Evolutionary conservation across 305 asterid genomes (phyloP).

Genomic region (Nicotiana rustica): DNA sequence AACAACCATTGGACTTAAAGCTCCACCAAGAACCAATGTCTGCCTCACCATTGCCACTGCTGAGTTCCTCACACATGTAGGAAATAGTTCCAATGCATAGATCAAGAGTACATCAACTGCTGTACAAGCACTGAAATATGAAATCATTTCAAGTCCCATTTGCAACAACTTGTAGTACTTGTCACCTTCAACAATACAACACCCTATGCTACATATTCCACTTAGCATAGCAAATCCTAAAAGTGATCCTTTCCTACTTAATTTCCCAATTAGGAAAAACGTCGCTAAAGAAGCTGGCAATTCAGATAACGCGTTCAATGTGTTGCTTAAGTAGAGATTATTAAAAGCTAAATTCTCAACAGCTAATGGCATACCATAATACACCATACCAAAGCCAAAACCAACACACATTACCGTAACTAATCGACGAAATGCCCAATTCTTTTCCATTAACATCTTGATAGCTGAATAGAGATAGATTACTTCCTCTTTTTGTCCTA

Average conservation of each 20-base stretch:
- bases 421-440: conserved; percentile 44
- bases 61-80: conserved; percentile 49
- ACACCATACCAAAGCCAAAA: conserved; percentile 43
- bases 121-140: conserved; percentile 41
- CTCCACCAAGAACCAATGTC: conserved; percentile 44
- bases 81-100: conserved; percentile 46
- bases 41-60: conserved; percentile 33
- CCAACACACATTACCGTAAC: conserved; percentile 41
- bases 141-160: conserved; percentile 42
- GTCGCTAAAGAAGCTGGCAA: conserved; percentile 43
- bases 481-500: conserved; percentile 39
- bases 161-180: conserved; percentile 17
- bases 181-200: too few species aligned
- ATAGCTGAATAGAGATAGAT: not conserved
- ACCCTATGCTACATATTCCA: too few species aligned
- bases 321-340: conserved; percentile 41
- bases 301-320: conserved; percentile 45
- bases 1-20: conserved; percentile 42
- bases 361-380: conserved; percentile 52
- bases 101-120: conserved; percentile 39
- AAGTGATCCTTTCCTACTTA: too few species aligned
- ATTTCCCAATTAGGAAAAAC: not conserved
- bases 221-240: too few species aligned
- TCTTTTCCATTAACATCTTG: conserved; percentile 35
- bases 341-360: conserved; percentile 38